Evolutionary conservation across 2,329 filamentous ascomycete species (phyloP), one percentile per base, ranked within the genome.

Genomic region (Aspergillus fructus): DNA sequence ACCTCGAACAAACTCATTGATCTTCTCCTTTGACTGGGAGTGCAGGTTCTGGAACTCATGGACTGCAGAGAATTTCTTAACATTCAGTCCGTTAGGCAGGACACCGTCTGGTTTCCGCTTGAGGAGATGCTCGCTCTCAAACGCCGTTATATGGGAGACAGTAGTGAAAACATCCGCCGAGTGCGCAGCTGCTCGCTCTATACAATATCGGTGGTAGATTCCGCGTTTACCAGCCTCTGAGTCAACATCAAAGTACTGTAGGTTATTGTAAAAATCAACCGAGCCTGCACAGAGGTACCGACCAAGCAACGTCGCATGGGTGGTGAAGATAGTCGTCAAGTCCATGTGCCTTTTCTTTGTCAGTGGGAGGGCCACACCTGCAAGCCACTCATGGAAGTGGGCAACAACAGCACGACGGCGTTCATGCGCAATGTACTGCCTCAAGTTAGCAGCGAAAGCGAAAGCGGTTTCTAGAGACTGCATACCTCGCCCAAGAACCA

Each of bases 21-120:
- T 97, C 82, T 96, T 96, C 76, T 96, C 90, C 80, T 97, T 97
- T 69, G 92, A 89, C 74, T 94, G 90, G 70, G 96, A 92, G 77
- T 97, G 94, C 71, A 99, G 78, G 73, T 99, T 99, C 76, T 99
- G 94, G 80, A 97, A 97, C 77, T 99, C 94, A 81, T 99, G 94
- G 68, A 97, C 93, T 6, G 94, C 94, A 8, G 93, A 93, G 79
- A 97, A 97, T 76, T 97, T 97, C 77, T 93, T 97, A 60, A 99
- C 94, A 69, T 99, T 99, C 69, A 99, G 83, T 63, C 94, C 94
- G 69, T 99, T 99, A 66, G 94, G 94, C 65, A 97, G 77, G 6
- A 99, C 94, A 42, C 94, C 94, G 67, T 99, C 94, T 1, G 94
- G 94, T 78, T 97, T 97, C 63, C 94, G 89, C 84, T 97, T 97